Evolutionary conservation across 768 basidiomycete species (phyloP).

Genomic region (Boletus subparvulus): DNA sequence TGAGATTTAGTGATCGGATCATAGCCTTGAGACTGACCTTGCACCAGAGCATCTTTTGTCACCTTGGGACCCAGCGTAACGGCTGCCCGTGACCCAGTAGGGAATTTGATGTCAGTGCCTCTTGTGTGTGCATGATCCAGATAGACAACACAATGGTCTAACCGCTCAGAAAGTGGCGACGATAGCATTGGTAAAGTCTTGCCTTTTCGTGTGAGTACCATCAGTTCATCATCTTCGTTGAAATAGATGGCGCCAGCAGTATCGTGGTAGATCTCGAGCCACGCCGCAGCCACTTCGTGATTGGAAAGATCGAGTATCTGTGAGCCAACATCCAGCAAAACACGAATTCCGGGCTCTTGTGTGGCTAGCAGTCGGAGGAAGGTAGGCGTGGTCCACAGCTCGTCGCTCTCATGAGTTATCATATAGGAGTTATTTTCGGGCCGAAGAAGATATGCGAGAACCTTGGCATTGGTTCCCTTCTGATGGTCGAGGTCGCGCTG

Average conservation of each 20-base stretch:
- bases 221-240: slow-evolving; percentile 28
- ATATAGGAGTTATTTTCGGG: slow-evolving; percentile 17
- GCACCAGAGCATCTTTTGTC: no score
- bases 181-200: slow-evolving; percentile 13
- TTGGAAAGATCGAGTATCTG: slow-evolving; percentile 52
- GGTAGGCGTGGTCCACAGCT: background rate
- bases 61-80: no score
- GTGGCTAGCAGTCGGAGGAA: slow-evolving; percentile 29
- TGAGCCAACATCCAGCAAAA: slow-evolving; percentile 54
- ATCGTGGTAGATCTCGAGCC: slow-evolving; percentile 36
- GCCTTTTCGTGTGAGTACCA: slow-evolving; percentile 26
- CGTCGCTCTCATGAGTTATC: background rate
- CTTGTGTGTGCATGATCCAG: slow-evolving; percentile 40
- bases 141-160: slow-evolving; percentile 34
- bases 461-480: slow-evolving; percentile 42
- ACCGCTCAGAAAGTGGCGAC: slow-evolving; percentile 24
- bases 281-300: slow-evolving; percentile 39
- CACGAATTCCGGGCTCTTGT: slow-evolving; percentile 38
- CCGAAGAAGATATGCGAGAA: slow-evolving; percentile 28
- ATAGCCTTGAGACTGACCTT: no score
- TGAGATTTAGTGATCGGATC: no score
- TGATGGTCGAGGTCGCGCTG: slow-evolving; percentile 28
- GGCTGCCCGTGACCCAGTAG: no score
- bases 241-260: slow-evolving; percentile 28
- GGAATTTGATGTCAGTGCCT: no score